Conservation (phyloP, 1,139 yeast species). For the Pichia sp. region DNA sequence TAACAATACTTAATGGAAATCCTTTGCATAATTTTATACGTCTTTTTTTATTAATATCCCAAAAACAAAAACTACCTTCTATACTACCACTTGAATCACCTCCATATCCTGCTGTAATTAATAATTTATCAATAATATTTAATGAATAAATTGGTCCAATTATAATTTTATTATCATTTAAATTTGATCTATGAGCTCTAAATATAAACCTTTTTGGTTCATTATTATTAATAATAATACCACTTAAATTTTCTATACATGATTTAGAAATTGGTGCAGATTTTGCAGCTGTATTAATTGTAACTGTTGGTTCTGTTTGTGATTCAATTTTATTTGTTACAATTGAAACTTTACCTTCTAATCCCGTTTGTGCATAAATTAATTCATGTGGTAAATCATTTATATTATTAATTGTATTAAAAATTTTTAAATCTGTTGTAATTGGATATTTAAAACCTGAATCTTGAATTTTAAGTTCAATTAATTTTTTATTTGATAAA, state of each 20-base stretch:
- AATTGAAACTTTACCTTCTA: constrained; percentile 83
- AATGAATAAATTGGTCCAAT: constrained; percentile 66
- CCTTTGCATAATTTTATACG: constrained; percentile 54
- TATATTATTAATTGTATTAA: constrained; percentile 42
- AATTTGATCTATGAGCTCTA: constrained; percentile 62
- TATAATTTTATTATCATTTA: constrained; percentile 34
- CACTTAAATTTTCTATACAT: constrained; percentile 7
- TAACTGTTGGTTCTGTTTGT: constrained; percentile 13
- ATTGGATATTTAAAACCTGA: constrained; percentile 65
- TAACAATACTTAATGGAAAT: constrained; percentile 32
- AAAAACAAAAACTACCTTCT: constrained; percentile 66
- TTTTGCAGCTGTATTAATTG: constrained; percentile 12
- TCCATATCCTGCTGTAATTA: constrained; percentile 12
- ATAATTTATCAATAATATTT: constrained; percentile 29
- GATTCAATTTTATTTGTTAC: constrained; percentile 38
- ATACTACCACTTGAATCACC: constrained; percentile 41
- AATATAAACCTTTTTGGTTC: constrained; percentile 62
- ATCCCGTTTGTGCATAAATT: constrained; percentile 74
- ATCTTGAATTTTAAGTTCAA: constrained; percentile 50
- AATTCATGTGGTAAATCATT: constrained; percentile 5
- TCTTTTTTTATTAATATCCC: constrained; percentile 66
- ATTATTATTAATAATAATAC: constrained; percentile 35
- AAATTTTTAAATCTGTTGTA: constrained; percentile 52
- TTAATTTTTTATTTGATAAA: constrained; percentile 33
- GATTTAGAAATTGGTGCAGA: constrained; percentile 11